These are phyloP conservation scores for Penicillium herquei DNA, from an alignment of 495 filamentous ascomycete species.

Conservation along the genomic window DNA sequence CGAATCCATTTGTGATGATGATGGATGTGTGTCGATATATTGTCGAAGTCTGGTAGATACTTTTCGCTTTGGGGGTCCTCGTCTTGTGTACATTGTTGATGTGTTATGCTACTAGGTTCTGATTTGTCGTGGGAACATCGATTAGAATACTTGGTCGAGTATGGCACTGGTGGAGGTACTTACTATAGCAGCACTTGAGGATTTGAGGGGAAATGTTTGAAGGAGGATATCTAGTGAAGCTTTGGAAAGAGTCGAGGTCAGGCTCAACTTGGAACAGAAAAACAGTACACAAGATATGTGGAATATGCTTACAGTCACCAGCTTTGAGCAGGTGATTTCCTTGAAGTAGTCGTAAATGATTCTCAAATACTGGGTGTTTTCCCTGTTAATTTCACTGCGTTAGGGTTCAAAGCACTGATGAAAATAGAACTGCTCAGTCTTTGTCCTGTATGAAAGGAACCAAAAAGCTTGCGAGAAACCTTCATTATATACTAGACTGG, in stretches of 20 bases:
- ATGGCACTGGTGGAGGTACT: too few relatives aligned
- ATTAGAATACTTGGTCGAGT: background rate
- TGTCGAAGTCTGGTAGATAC: too few relatives aligned
- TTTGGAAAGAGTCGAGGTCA: background rate
- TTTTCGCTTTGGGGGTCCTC: too few relatives aligned
- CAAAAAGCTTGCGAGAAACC: background rate
- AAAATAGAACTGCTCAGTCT: background rate
- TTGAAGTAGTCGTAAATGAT: background rate
- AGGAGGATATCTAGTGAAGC: background rate
- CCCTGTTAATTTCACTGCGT: too few relatives aligned
- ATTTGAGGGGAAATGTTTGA: background rate
- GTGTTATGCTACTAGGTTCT: background rate
- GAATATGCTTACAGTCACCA: constrained; percentile 31
- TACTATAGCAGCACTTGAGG: background rate
- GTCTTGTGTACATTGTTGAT: too few relatives aligned
- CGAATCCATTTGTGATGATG: too few relatives aligned
- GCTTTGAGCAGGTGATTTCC: constrained; percentile 25
- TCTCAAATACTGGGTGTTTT: too few relatives aligned
- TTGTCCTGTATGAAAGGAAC: background rate
- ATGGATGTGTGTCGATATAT: too few relatives aligned
- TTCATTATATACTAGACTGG: background rate
- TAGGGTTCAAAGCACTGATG: too few relatives aligned
- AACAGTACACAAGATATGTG: background rate
- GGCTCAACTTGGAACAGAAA: too few relatives aligned
- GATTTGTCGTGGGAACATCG: background rate